These are phyloP conservation scores for Microsporum canis DNA, from an alignment of 2,329 filamentous ascomycete species.

Conservation along the genomic window DNA sequence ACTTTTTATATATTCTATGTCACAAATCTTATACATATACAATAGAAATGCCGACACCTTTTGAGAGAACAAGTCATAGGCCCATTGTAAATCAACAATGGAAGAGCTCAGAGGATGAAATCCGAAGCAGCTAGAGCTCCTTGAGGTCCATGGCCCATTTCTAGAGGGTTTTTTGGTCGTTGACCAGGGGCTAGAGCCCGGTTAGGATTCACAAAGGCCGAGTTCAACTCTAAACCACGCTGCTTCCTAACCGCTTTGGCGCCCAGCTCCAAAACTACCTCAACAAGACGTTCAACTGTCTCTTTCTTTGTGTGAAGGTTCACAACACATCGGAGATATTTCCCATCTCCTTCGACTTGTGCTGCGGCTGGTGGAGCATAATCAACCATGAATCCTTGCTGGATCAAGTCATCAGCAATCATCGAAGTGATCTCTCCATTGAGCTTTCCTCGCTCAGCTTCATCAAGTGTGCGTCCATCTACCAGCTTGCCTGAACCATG, in stretches of 20 bases:
- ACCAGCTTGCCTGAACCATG: slow-evolving; percentile 22
- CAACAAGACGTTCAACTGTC: slow-evolving; percentile 53
- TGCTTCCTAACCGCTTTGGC: slow-evolving; percentile 22
- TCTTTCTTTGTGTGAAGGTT: slow-evolving; percentile 49
- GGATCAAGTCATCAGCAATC: slow-evolving; percentile 45
- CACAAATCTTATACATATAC: not conserved
- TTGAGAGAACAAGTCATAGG: not conserved
- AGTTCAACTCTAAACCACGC: slow-evolving; percentile 6
- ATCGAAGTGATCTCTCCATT: slow-evolving; percentile 47
- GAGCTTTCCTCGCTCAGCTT: slow-evolving; percentile 29
- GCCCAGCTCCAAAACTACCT: slow-evolving; percentile 44
- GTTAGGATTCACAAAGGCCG: not conserved
- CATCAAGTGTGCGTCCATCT: slow-evolving; percentile 18
- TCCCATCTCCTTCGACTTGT: slow-evolving; percentile 44
- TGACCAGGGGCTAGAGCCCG: not conserved
- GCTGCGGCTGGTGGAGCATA: slow-evolving; percentile 45
- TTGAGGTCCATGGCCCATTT: slow-evolving; percentile 25
- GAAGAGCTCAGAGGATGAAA: not conserved
- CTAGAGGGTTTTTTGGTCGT: slow-evolving; percentile 20
- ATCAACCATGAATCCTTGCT: slow-evolving; percentile 58
- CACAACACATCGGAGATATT: slow-evolving; percentile 59
- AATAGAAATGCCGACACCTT: not conserved
- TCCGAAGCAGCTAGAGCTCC: not conserved
- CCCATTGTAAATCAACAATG: not conserved
- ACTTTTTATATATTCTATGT: not conserved